Base-by-base conservation (phyloP, 352 stramenopile species). In the Pythium inflatum region DNA sequence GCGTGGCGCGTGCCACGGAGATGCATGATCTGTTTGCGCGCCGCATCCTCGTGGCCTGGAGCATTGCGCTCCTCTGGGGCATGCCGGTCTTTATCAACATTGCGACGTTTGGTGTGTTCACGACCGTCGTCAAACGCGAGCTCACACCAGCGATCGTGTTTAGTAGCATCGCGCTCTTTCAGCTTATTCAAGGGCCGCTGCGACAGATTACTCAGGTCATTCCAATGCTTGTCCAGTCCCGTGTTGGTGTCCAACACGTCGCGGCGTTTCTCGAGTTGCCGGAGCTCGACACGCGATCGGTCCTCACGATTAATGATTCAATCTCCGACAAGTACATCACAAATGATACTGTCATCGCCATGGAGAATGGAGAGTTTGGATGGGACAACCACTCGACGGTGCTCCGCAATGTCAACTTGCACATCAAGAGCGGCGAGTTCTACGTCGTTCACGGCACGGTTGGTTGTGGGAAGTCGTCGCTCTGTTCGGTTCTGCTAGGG, bases 391-490 rank as follows among this genome's bases (percentile, higher is more conserved):
- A 59, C 11, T 31, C 53, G 3, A 40, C 50, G 11, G 24, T 81
- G 25, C 63, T 97, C 1, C 71, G 75, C 24, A 58, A 92, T 48
- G 83, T 97, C 24, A 87, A 76, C 16, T 79, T 90, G 18, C 40
- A 80, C 9, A 85, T 98, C 66, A 51, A 83, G 41, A 34, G 65
- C 1, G 94, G 93, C 22, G 83, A 88, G 43, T 81, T 99, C 18
- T 81, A 97, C 8, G 89, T 89, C 7, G 70, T 99, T 6, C 84
- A 98, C 40, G 97, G 97, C 0, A 60, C 76, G 14, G 93, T 98
- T 12, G 97, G 95, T 0, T 83, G 74, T 67, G 95, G 95, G 18
- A 99, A 99, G 70, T 96, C 82, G 8, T 97, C 89, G 4, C 81
- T 99, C 2, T 80, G 98, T 24, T 89, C 84, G 2, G 88, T 89